Evolutionary conservation across 2,329 filamentous ascomycete genomes (phyloP), one percentile per base, ranked within the genome.

Genomic region (Exophiala calicioides): DNA sequence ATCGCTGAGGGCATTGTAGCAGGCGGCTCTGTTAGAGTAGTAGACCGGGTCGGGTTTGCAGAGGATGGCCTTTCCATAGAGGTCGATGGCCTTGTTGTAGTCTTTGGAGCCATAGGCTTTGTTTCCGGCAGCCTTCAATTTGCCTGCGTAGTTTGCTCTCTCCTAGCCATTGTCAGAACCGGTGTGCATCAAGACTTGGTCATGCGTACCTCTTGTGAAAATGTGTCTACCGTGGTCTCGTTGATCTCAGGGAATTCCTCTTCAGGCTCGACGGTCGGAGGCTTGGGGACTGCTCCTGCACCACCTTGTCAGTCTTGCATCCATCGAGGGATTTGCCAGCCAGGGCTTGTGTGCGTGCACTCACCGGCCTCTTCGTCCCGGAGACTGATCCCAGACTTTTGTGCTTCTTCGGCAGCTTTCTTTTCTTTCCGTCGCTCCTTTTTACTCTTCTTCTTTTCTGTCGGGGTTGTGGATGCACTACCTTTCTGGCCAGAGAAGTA

Each of bases 11-110:
- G 93, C 90, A 67, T 95, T 97, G 75, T 90, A 94, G 79, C 93
- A 98, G 44, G 93, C 93, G 47, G 93, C 93, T 61, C 93, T 86
- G 79, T 98, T 98, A 56, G 93, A 97, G 79, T 94, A 98, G 78
- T 93, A 98, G 67, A 98, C 90, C 23, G 93, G 90, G 64, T 98
- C 93, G 47, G 90, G 86, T 74, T 93, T 95, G 85, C 93, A 97
- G 40, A 97, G 75, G 61, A 98, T 95, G 39, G 93, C 93, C 74
- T 95, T 88, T 58, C 88, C 88, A 73, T 98, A 98, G 26, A 98
- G 82, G 3, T 90, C 86, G 65, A 98, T 98, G 58, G 93, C 93
- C 62, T 82, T 84, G 71, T 89, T 85, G 73, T 96, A 96, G 63
- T 95, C 87, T 74, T 96, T 97, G 59, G 84, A 83, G 52, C 89